Evolutionary conservation across 2,329 filamentous ascomycete species (phyloP), one percentile per base, ranked within the genome.

Genomic region (Aphanoascus verrucosus): DNA sequence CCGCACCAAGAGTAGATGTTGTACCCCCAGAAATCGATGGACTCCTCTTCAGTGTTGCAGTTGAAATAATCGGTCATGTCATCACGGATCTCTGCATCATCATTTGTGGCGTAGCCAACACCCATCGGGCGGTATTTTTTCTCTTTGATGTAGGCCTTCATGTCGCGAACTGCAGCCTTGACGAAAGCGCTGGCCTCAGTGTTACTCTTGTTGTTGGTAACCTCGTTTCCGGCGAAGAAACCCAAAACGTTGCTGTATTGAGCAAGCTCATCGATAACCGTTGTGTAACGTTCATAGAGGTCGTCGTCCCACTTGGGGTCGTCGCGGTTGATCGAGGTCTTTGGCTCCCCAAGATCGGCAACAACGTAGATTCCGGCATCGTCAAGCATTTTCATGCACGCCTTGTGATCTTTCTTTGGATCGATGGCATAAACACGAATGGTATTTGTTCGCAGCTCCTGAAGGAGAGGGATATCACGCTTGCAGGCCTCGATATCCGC

Each of bases 1-100:
- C 91, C 93, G 69, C 93, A 98, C 93, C 93, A 98, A 51, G 90
- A 94, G 80, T 98, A 98, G 74, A 97, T 95, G 79, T 98, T 98
- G 84, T 97, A 97, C 56, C 93, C 93, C 87, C 90, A 98, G 78
- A 94, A 97, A 73, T 98, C 93, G 60, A 97, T 95, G 57, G 85
- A 70, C 65, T 73, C 72, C 7, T 76, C 73, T 34, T 76, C 67
- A 57, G 81, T 70, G 56, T 65, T 60, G 67, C 93, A 98, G 78
- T 95, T 90, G 76, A 98, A 96, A 80, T 94, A 98, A 67, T 88
- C 75, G 61, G 88, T 87, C 65, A 97, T 82, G 64, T 88, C 77
- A 60, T 77, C 77, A 69, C 93, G 87, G 63, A 95, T 94, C 19
- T 81, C 78, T 40, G 82, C 79, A 70, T 96, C 90, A 63, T 97